Base-by-base conservation (phyloP, 177 flowering plant species). In the Vitis hybrid region DNA sequence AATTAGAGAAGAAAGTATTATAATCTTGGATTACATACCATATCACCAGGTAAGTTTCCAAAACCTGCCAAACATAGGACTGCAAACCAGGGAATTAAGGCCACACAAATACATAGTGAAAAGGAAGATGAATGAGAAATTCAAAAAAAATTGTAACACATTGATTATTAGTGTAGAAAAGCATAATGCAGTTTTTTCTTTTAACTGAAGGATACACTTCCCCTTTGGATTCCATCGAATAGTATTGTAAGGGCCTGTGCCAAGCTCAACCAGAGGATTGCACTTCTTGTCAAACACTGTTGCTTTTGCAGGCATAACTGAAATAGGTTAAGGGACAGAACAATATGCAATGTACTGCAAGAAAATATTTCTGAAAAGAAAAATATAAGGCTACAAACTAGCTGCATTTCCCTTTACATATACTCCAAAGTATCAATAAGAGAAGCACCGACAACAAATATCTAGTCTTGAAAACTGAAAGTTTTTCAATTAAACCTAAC, bases 41-140 rank as follows among this genome's bases (percentile, higher is more conserved):
- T 92, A 70, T 93, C 95, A 73, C 99, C 99, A 64, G 99, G 98
- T 69, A 96, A 91, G 80, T 96, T 96, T 30, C 99, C 99, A 81
- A 89, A 96, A 49, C 99, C 99, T 49, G 99, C 99, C 88, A 96
- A 78, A 68, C 97, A 96, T 67, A 96, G 57, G 86, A 89, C 99
- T 96, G 82, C 51, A 66, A 5, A 60, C 48, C 66, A 73, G 49
- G 62, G 63, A 64, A 65, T 91, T 76, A 93, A 90, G 95, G 90
- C 56, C 71, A 80, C 83, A 76, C 74, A 58, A 26, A 70, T 19
- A 69, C 18, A 60, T 23, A 26, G 55, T 19, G 3, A 60, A 52
- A 61, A 64, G 51, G 18, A 45, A 23, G 57, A 70, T 21, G 7
- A 23, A 80, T 19, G 19, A 18, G 58, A 21, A 54, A 62, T 19